Percentiles rank a stretch among this genome's conserved stretches.
These are phyloP conservation scores for Agrocybe praecox DNA, from an alignment of 768 basidiomycete species.

Conservation along the genomic window DNA sequence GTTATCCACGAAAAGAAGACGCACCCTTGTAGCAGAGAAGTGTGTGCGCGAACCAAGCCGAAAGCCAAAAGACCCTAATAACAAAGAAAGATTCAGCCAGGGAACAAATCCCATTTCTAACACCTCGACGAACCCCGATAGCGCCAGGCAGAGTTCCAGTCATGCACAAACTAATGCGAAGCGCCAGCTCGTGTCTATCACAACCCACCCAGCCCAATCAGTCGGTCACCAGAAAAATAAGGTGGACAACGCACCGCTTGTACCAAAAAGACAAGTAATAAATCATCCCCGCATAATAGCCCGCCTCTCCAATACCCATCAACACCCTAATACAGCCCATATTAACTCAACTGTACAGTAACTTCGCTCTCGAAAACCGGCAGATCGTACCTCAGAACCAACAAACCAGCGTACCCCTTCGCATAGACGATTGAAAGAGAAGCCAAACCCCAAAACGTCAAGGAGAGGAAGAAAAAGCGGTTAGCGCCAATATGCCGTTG, in stretches of 20 bases:
- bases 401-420: constrained; percentile 51
- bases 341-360: too few species aligned
- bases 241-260: constrained; percentile 28
- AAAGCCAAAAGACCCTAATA: constrained; percentile 56
- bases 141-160: constrained; percentile 60
- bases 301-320: constrained; percentile 62
- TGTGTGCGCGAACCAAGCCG: constrained; percentile 54
- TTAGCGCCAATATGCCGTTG: constrained; percentile 61
- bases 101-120: neutral
- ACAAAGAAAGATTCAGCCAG: neutral
- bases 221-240: neutral
- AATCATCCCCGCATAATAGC: constrained; percentile 63
- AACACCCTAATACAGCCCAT: constrained; percentile 41
- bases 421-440: constrained; percentile 58
- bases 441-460: constrained; percentile 54
- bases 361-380: too few species aligned
- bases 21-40: constrained; percentile 29
- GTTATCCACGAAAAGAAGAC: neutral
- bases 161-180: constrained; percentile 57
- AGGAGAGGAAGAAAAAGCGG: constrained; percentile 57
- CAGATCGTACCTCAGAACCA: constrained; percentile 46
- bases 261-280: constrained; percentile 67
- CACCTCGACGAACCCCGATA: constrained; percentile 40
- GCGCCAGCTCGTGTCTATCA: constrained; percentile 49
- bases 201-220: neutral